Evolutionary conservation across 1,284 basidiomycete genomes (phyloP).

Genomic region (Heterobasidion annosum): DNA sequence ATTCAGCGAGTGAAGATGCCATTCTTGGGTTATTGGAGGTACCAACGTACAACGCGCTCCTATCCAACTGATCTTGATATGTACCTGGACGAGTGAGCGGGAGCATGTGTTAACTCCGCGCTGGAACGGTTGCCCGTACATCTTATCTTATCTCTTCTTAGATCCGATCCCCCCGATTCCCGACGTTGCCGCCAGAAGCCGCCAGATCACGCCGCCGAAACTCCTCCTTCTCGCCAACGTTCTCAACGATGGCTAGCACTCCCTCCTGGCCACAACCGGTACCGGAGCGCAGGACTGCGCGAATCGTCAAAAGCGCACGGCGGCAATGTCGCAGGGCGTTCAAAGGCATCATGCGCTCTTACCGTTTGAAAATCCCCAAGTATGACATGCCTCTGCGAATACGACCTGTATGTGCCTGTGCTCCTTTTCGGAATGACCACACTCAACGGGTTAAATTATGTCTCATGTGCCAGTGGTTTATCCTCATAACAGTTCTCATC

Average conservation of each 20-base stretch:
- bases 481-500: slow-evolving; percentile 52
- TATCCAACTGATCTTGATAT: background rate
- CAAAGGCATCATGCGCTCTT: slow-evolving; percentile 48
- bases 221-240: background rate
- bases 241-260: background rate
- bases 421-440: slow-evolving; percentile 5
- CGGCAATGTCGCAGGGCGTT: slow-evolving; percentile 25
- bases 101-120: too few species aligned
- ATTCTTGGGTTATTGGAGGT: too few species aligned
- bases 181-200: background rate
- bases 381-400: slow-evolving; percentile 66
- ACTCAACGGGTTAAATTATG: slow-evolving; percentile 1
- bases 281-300: background rate
- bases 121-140: background rate
- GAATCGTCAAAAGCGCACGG: slow-evolving; percentile 13
- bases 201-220: background rate
- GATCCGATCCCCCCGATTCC: background rate
- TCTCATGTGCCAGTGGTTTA: slow-evolving; percentile 51
- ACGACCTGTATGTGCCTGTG: slow-evolving; percentile 46
- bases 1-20: slow-evolving; percentile 28
- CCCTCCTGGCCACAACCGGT: background rate
- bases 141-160: slow-evolving; percentile 1
- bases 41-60: slow-evolving; percentile 10
- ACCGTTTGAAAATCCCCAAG: slow-evolving; percentile 46
- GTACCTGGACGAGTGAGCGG: background rate